A percentile compares a stretch with the other conserved stretches of the same genome.
phyloP scores from a whole-genome alignment of 2,329 filamentous ascomycete genomes.

The Ophiostoma triangulosporum region DNA sequence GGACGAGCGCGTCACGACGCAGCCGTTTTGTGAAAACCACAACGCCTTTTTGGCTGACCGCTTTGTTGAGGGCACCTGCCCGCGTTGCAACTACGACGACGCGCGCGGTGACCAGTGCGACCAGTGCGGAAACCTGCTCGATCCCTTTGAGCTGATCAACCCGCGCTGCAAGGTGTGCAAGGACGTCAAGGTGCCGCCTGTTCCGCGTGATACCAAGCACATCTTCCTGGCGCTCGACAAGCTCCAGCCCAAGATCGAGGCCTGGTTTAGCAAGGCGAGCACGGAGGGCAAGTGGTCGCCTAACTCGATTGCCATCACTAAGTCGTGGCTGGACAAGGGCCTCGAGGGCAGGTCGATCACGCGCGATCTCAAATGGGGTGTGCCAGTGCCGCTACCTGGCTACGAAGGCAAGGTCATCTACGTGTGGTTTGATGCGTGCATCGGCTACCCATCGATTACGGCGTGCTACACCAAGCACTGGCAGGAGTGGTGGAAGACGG shows the following conservation, averaged over 20 bases:
- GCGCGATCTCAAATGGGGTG: constrained; percentile 83
- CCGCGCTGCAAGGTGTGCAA: constrained; percentile 97
- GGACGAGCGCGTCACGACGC: constrained; percentile 72
- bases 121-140: constrained; percentile 57
- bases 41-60: constrained; percentile 68
- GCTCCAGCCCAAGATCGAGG: constrained; percentile 60
- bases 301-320: constrained; percentile 64
- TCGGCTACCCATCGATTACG: constrained; percentile 91
- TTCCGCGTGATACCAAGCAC: constrained; percentile 74
- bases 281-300: constrained; percentile 62
- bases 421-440: constrained; percentile 64
- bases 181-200: constrained; percentile 59
- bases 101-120: constrained; percentile 53
- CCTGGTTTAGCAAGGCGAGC: constrained; percentile 64
- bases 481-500: constrained; percentile 86
- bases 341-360: constrained; percentile 81
- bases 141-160: constrained; percentile 63
- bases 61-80: constrained; percentile 68
- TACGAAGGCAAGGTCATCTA: constrained; percentile 65
- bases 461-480: constrained; percentile 65
- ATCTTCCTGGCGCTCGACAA: constrained; percentile 80
- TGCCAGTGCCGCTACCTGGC: constrained; percentile 38
- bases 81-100: constrained; percentile 57
- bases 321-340: constrained; percentile 72
- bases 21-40: constrained; percentile 69